Base-by-base conservation (phyloP, 2,329 filamentous ascomycete genomes). In the Arthrobotrys musiformis region DNA sequence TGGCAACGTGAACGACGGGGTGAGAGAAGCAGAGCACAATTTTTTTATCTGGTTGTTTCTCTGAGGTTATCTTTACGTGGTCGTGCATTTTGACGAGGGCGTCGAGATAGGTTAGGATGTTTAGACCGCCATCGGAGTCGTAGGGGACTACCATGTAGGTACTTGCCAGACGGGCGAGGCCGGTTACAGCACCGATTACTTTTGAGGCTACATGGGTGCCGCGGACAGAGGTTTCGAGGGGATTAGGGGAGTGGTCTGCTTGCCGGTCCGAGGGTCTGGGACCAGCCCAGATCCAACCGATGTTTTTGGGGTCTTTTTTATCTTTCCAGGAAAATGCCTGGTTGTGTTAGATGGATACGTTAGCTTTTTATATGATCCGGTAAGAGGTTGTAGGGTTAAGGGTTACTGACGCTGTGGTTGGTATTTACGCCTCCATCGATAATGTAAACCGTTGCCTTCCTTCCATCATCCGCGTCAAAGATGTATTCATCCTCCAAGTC, bases 91-190 rank as follows among this genome's bases (percentile, higher is more conserved):
- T 70, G 17, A 52, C 15, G 3, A 76, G 26, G 7, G 72, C 64
- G 30, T 76, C 72, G 30, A 76, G 50, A 42, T 70, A 70, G 22
- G 44, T 52, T 28, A 70, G n/a, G 1, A 56, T 17, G 60, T 52
- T 77, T 13, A 63, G 61, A 9, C 63, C 48, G 11, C 48, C 48
- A 6, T 28, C 6, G 24, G 48, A 2, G 15, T 52, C 48, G 52
- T 76, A 66, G 28, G 64, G 72, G 28, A 76, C 24, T 11, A 76
- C 64, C 35, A 60, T 76, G 42, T 76, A 76, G 35, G 30, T 30
- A 9, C 24, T 52, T 1, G 72, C 46, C 17, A 61, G 60, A 15
- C 72, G 46, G 7, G 72, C 72, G 24, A 66, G 56, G 8, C 72
- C 72, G 9, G 35, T 60, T 37, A 24, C 44, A 0, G 24, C 28